phyloP scores from a whole-genome alignment of 192 early-diverging fungal genomes.

The Coemansia sp. region DNA sequence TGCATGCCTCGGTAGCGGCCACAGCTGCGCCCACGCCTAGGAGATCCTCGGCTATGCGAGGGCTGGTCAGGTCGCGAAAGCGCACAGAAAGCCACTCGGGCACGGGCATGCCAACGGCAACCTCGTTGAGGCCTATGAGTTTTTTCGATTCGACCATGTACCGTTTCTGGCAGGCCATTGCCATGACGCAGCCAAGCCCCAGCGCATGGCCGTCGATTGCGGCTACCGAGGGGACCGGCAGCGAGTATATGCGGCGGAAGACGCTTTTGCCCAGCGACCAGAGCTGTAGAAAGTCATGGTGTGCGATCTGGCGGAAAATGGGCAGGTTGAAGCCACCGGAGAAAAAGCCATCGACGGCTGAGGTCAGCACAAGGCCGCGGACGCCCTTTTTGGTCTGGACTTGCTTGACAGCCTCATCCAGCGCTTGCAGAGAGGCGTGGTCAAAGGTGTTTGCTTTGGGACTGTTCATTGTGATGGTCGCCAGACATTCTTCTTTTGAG shows the following conservation, averaged over 20 bases:
- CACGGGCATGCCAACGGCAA: conserved; percentile 36
- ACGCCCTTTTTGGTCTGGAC: conserved; percentile 20
- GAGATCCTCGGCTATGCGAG: conserved; percentile 26
- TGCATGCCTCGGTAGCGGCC: conserved; percentile 7
- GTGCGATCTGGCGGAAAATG: conserved; percentile 16
- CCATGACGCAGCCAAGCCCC: conserved; percentile 39
- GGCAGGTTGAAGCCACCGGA: conserved; percentile 41
- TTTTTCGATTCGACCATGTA: conserved; percentile 22
- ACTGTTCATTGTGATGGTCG: conserved; percentile 35
- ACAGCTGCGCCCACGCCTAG: conserved; percentile 20
- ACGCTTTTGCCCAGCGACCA: conserved; percentile 23
- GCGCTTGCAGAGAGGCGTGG: conserved; percentile 20
- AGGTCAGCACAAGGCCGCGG: conserved; percentile 36
- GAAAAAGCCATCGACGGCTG: conserved; percentile 27
- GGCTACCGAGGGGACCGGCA: conserved; percentile 38
- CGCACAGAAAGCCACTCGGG: conserved; percentile 44
- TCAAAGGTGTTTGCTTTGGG: conserved; percentile 41
- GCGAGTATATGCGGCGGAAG: conserved; percentile 38
- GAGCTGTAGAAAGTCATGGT: conserved; percentile 20
- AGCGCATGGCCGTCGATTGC: conserved; percentile 41
- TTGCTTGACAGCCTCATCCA: conserved; percentile 17
- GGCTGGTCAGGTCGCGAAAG: conserved; percentile 34
- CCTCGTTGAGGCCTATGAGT: conserved; percentile 47
- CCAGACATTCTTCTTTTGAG: conserved; percentile 17
- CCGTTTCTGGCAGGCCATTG: conserved; percentile 42